These are phyloP conservation scores for Phytophthora vignae DNA, from an alignment of 352 stramenopile species.

Conservation along the genomic window DNA sequence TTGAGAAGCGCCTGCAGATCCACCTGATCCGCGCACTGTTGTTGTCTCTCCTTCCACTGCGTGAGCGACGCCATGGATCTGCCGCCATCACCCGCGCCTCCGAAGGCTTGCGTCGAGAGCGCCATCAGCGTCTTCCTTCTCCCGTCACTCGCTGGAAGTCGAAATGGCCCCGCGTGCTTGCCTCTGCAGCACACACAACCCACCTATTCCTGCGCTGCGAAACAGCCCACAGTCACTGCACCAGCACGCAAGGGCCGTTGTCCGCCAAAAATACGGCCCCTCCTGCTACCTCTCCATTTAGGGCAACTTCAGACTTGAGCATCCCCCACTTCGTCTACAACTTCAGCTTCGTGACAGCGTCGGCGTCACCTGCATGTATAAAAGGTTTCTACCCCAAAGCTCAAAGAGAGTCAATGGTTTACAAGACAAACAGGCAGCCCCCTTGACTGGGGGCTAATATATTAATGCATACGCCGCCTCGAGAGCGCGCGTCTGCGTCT, in stretches of 20 bases:
- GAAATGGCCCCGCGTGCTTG: constrained; percentile 9
- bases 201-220: neutral
- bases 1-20: constrained; percentile 56
- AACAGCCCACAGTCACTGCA: constrained; percentile 7
- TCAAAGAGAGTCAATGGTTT: neutral
- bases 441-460: constrained; percentile 15
- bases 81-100: neutral
- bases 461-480: constrained; percentile 33
- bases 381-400: neutral
- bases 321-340: constrained; percentile 5
- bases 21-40: constrained; percentile 72
- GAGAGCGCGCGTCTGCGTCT: neutral
- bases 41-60: constrained; percentile 75
- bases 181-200: neutral
- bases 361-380: neutral
- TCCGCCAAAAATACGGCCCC: constrained; percentile 16
- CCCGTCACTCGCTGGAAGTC: constrained; percentile 11
- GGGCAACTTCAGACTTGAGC: constrained; percentile 2
- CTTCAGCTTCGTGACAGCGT: neutral
- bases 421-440: neutral
- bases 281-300: constrained; percentile 13
- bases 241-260: neutral
- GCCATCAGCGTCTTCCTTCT: constrained; percentile 22
- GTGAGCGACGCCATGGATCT: constrained; percentile 60
- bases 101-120: constrained; percentile 18